A percentile compares a stretch with the other conserved stretches of the same genome.
Conservation (phyloP, 768 basidiomycete genomes). For the Mycena olivaceomarginata region DNA sequence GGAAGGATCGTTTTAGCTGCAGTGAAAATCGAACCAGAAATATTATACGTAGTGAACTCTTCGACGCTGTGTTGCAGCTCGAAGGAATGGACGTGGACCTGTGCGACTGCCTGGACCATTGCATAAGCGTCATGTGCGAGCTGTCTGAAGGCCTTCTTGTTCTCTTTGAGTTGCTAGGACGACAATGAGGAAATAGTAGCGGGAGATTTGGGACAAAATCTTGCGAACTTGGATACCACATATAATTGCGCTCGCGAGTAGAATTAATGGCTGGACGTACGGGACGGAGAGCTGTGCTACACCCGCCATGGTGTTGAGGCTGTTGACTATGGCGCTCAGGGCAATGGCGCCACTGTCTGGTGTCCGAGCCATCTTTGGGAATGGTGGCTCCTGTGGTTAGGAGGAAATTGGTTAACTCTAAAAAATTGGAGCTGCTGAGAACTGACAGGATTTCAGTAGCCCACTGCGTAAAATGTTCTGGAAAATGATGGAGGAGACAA, state of each 20-base stretch:
- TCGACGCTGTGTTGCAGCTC: constrained; percentile 9
- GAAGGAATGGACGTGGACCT: background rate
- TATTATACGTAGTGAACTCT: background rate
- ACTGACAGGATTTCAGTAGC: background rate
- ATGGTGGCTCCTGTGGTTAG: background rate
- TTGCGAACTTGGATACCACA: constrained; percentile 17
- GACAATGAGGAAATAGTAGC: background rate
- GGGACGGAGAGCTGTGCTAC: background rate
- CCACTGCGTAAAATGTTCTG: background rate
- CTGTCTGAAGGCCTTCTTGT: constrained; percentile 12
- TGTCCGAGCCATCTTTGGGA: background rate
- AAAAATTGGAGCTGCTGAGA: background rate
- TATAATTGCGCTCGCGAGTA: constrained; percentile 6
- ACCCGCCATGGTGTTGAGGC: constrained; percentile 13
- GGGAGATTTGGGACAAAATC: background rate
- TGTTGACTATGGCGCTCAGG: background rate
- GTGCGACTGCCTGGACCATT: constrained; percentile 10
- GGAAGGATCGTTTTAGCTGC: background rate
- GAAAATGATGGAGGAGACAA: background rate
- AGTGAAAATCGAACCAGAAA: background rate
- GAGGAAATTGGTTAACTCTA: background rate
- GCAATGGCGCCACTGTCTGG: background rate
- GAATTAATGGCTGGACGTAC: constrained; percentile 5
- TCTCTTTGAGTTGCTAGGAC: constrained; percentile 17
- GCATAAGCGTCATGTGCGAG: background rate